phyloP scores from a whole-genome alignment of 2,329 filamentous ascomycete genomes.

The Neofusicoccum cordaticola region DNA sequence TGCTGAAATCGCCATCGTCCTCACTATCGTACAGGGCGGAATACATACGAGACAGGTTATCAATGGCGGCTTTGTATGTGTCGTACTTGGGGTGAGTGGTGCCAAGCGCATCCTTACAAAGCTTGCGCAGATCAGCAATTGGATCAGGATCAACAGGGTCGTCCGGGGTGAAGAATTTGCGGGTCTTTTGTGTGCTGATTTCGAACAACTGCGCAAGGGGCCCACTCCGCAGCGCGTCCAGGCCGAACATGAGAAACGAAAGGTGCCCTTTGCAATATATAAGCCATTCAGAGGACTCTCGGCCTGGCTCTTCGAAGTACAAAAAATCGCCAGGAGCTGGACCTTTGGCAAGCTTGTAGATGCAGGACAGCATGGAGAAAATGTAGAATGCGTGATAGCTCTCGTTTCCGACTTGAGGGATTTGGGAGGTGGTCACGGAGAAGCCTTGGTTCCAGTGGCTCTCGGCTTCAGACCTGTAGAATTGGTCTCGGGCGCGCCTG shows the following conservation, averaged over 20 bases:
- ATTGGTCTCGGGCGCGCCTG: not conserved
- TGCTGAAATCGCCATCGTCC: not conserved
- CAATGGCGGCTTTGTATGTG: not conserved
- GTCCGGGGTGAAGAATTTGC: not conserved
- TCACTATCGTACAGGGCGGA: not conserved
- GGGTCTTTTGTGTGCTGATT: not conserved
- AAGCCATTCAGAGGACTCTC: not conserved
- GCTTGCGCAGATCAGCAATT: not conserved
- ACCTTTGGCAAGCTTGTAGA: not conserved
- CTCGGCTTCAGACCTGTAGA: not conserved
- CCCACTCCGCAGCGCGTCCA: not conserved
- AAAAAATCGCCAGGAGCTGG: conserved; percentile 22
- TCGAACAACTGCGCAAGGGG: not conserved
- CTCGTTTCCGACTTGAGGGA: not conserved
- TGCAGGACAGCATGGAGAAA: conserved; percentile 1
- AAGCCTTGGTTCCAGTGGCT: not conserved
- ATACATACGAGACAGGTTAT: not conserved
- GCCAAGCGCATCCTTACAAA: not conserved
- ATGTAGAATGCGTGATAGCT: not conserved
- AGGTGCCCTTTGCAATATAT: not conserved
- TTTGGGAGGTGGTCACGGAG: not conserved
- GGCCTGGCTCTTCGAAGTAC: not conserved
- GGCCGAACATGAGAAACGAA: not conserved
- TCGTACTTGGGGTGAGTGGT: not conserved
- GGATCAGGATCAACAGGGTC: not conserved